These are phyloP conservation scores for Calonectria naviculata DNA, from an alignment of 2,329 filamentous ascomycete genomes.

Conservation along the genomic window DNA sequence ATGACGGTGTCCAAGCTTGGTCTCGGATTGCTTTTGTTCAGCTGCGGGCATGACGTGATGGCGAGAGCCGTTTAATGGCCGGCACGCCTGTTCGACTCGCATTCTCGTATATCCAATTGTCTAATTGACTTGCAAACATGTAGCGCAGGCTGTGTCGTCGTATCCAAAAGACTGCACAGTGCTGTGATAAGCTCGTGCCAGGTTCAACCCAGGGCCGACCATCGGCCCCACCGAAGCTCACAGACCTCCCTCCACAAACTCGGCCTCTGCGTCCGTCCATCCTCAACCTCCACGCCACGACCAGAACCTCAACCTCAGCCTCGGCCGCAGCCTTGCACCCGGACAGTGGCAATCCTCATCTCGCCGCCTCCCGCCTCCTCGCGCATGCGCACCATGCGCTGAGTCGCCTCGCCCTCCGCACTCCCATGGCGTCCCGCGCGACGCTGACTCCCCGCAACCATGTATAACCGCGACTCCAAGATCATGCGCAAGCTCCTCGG, in stretches of 20 bases:
- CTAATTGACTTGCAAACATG: neutral
- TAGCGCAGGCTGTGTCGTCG: neutral
- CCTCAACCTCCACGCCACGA: neutral
- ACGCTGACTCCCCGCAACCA: conserved; percentile 45
- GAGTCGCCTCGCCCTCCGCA: conserved; percentile 24
- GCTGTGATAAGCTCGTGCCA: neutral
- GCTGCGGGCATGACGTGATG: neutral
- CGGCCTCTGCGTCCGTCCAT: neutral
- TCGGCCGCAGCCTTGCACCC: neutral
- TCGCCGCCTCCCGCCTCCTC: neutral
- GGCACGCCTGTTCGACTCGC: neutral
- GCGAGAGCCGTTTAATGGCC: no score
- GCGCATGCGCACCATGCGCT: conserved; percentile 28
- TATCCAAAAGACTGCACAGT: neutral
- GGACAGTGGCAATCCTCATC: neutral
- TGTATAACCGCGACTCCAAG: conserved; percentile 65
- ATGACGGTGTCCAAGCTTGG: neutral
- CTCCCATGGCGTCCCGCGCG: conserved; percentile 47
- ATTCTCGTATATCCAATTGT: no score
- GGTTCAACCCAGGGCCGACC: neutral
- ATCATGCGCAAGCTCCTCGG: conserved; percentile 72
- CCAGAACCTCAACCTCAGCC: neutral
- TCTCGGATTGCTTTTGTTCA: conserved; percentile 4
- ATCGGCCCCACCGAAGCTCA: conserved; percentile 8
- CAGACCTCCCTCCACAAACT: conserved; percentile 3